Evolutionary conservation across 768 basidiomycete genomes (phyloP), one percentile per base, ranked within the genome.

Genomic region (Termitomyces sp.): DNA sequence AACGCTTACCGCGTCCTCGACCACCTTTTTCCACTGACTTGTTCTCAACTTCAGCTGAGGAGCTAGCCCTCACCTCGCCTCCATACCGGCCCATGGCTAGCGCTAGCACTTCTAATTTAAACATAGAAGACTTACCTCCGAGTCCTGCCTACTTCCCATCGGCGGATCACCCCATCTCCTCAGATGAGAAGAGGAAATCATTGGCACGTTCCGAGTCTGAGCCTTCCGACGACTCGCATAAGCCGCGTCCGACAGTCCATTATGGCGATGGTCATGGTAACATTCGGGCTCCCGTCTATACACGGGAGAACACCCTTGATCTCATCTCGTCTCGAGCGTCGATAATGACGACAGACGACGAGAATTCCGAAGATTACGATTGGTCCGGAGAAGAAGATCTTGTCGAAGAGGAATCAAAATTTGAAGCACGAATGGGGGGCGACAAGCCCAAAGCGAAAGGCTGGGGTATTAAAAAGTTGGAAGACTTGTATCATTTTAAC

Each of bases 331-430:
- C 69, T 11, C 60, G 68, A 25, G 66, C 68, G 5, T 67, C 82
- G 16, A 84, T 84, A 2, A 66, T 79, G 15, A 76, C 79, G 3
- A 85, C 58, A 35, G 59, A 87, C 47, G 86, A 85, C 10, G 84
- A 86, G 20, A 80, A 80, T 11, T 77, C 79, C 0, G 74, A 78
- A 1, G 76, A 81, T n/a, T 89, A 84, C 55, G 85, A 91, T 64
- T 90, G 89, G 89, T 85, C 84, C 36, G 85, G 75, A 16, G 90
- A 91, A 58, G 89, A 89, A 52, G 88, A 91, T 63, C 72, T 92
- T 16, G 80, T 77, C 0, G 84, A 90, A 56, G 77, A 87, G 63
- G 85, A 86, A 58, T 81, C 82, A 41, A 85, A 83, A 63, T 88
- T 84, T 47, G 80, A 78, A 64, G 70, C 83, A 54, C 70, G 77